A percentile compares a stretch with the other conserved stretches of the same genome.
These are phyloP conservation scores for Anaeromyces robustus DNA, from an alignment of 192 early-diverging fungal genomes.

Conservation along the genomic window DNA sequence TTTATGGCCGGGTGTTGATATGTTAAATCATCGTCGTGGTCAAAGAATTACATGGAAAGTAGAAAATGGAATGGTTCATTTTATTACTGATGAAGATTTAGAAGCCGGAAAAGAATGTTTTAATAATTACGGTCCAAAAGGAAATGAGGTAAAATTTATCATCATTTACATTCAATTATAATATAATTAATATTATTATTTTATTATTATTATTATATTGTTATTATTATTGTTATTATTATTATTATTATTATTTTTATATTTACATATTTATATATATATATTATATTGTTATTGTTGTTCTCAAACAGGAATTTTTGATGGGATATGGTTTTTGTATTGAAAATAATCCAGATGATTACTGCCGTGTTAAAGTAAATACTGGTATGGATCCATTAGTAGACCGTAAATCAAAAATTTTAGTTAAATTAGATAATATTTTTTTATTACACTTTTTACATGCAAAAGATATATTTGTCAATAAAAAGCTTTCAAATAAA, in stretches of 20 bases:
- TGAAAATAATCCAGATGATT: slow-evolving; percentile 31
- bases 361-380: slow-evolving; percentile 41
- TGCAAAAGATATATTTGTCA: slow-evolving; percentile 11
- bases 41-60: slow-evolving; percentile 35
- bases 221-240: slow-evolving; percentile 16
- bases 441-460: slow-evolving; percentile 28
- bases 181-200: neutral
- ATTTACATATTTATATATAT: neutral
- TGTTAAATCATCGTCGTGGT: slow-evolving; percentile 43
- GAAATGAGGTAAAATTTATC: slow-evolving; percentile 57
- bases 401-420: slow-evolving; percentile 19
- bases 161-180: neutral
- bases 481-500: slow-evolving; percentile 8
- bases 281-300: neutral
- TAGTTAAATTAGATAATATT: slow-evolving; percentile 16
- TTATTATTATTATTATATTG: neutral
- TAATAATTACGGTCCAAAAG: slow-evolving; percentile 59
- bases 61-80: slow-evolving; percentile 14
- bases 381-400: slow-evolving; percentile 33
- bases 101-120: slow-evolving; percentile 27
- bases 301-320: neutral
- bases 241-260: neutral
- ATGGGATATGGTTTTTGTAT: slow-evolving; percentile 55
- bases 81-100: slow-evolving; percentile 17
- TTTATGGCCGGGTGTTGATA: slow-evolving; percentile 18